These are phyloP conservation scores for Fusarium buharicum DNA, from an alignment of 2,329 filamentous ascomycete species.

Conservation along the genomic window DNA sequence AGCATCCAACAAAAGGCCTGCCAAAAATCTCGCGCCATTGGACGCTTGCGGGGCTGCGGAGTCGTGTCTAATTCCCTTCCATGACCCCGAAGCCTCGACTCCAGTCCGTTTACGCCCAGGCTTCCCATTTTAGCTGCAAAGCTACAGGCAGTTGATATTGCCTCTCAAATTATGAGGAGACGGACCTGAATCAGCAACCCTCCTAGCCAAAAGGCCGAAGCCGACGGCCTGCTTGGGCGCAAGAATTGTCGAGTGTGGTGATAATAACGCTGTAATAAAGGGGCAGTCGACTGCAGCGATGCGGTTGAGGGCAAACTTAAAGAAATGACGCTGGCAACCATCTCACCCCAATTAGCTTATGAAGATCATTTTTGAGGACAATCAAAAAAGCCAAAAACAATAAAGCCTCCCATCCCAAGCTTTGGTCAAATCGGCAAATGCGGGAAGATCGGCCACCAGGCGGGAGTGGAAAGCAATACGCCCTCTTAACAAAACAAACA, in stretches of 20 bases:
- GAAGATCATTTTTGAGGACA: constrained; percentile 6
- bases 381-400: constrained; percentile 16
- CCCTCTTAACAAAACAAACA: constrained; percentile 1
- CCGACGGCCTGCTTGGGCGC: neutral
- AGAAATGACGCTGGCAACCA: constrained; percentile 14
- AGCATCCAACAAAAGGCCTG: constrained; percentile 29
- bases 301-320: constrained; percentile 1
- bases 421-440: constrained; percentile 23
- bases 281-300: neutral
- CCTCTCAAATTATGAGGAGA: constrained; percentile 37
- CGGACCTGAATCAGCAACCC: constrained; percentile 37
- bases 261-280: neutral
- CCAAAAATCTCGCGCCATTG: constrained; percentile 32
- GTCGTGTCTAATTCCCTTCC: constrained; percentile 27
- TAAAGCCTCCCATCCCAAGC: constrained; percentile 12
- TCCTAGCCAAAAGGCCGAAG: constrained; percentile 17
- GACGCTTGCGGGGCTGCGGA: constrained; percentile 31
- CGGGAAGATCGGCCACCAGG: constrained; percentile 33
- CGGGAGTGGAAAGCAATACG: constrained; percentile 32
- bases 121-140: constrained; percentile 37
- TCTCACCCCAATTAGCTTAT: constrained; percentile 10
- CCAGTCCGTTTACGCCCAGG: constrained; percentile 33
- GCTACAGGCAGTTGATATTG: constrained; percentile 37
- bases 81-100: constrained; percentile 31
- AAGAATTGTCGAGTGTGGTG: neutral